Evolutionary conservation across 192 early-diverging fungal species (phyloP), one percentile per base, ranked within the genome.

Genomic region (Phycomyces blakesleeanus): DNA sequence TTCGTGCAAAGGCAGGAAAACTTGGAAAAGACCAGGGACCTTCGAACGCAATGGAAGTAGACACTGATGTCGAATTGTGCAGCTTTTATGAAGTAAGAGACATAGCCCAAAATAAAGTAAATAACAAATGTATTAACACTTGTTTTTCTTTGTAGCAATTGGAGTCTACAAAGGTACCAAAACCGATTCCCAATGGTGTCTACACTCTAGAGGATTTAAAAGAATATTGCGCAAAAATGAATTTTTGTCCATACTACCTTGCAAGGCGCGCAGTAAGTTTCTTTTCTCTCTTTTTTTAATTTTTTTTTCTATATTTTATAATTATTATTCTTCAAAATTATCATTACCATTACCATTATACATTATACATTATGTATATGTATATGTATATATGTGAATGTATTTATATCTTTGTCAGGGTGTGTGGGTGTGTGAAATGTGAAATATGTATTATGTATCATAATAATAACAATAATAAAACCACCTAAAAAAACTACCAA

Each of bases 151-250:
- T 63, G 22, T 66, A 93, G 82, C 61, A 64, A 39, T 68, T 99
- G 14, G 89, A 96, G 66, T 77, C 75, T 1, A 76, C 83, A 24
- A 84, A 88, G 63, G 27, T 69, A 6, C 66, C 70, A 10, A 77
- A 82, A 27, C 76, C 84, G 0, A 85, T 99, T 56, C 90, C 92
- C 0, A 69, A 88, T 47, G 93, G 95, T 22, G 92, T 99, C 20
- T 99, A 98, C 76, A 99, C 98, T 5, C 71, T 99, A 42, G 98
- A 99, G 11, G 94, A 98, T 57, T 74, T 99, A 55, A 89, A 86
- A 52, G 86, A 91, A 38, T 93, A 86, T 59, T 88, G 94, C 7
- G 75, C 76, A 51, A 70, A 80, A 6, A 87, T 89, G 51, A 80
- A 72, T 9, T 88, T 87, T 62, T 99, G 98, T 75, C 98, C 98